Evolutionary conservation across 148 eudicot genomes (phyloP).

Genomic region (Heliosperma pusillum): DNA sequence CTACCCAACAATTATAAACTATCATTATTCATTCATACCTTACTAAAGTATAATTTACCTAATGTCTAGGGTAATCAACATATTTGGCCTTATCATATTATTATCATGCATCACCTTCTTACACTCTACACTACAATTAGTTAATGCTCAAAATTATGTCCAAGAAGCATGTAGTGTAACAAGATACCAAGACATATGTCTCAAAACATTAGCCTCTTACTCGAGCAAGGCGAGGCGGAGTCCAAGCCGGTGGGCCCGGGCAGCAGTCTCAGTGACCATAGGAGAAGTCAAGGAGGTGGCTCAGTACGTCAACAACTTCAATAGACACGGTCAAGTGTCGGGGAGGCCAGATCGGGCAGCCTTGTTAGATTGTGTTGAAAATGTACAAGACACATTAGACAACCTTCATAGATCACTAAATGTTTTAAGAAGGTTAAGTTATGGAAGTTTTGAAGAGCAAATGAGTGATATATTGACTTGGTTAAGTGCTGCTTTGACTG

Average conservation of each 20-base stretch:
- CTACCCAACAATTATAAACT: neutral
- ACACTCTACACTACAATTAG: neutral
- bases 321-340: conserved; percentile 12
- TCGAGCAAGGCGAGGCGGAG: conserved; percentile 44
- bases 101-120: conserved; percentile 12
- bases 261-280: conserved; percentile 63
- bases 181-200: conserved; percentile 46
- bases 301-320: conserved; percentile 23
- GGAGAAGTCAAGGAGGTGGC: conserved; percentile 42
- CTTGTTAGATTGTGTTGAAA: conserved; percentile 59
- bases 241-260: conserved; percentile 64
- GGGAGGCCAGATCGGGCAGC: conserved; percentile 43
- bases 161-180: conserved; percentile 68
- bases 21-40: neutral
- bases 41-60: neutral
- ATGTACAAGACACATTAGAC: conserved; percentile 46
- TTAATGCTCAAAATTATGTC: conserved; percentile 30
- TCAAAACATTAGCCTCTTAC: conserved; percentile 47
- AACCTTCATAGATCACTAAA: conserved; percentile 44
- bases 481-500: conserved; percentile 67
- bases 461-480: conserved; percentile 60
- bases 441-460: conserved; percentile 30
- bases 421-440: conserved; percentile 44
- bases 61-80: conserved; percentile 1
- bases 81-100: neutral